A percentile compares a stretch with the other conserved stretches of the same genome.
phyloP scores from a whole-genome alignment of 1,139 yeast species.

The Geotrichum reessii region DNA sequence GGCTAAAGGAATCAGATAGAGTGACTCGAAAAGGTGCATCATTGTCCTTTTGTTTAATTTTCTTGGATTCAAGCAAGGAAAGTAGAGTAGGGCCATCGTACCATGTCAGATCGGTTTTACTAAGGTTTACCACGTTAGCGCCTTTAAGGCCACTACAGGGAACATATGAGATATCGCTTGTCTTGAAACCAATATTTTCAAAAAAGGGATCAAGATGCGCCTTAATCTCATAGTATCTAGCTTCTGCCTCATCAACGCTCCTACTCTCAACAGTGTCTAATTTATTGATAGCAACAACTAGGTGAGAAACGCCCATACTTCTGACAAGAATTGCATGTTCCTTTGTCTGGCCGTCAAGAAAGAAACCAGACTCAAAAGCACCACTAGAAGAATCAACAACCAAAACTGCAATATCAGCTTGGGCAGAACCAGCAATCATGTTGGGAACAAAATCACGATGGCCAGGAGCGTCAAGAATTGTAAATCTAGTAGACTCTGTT shows the following conservation, averaged over 20 bases:
- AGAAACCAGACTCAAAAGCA: conserved; percentile 87
- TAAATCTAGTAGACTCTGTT: conserved; percentile 58
- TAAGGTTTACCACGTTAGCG: conserved; percentile 57
- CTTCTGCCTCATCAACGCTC: conserved; percentile 35
- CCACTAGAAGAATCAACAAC: conserved; percentile 75
- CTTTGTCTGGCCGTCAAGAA: conserved; percentile 84
- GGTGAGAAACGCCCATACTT: conserved; percentile 68
- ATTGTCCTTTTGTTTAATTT: conserved; percentile 27
- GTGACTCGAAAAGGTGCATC: conserved; percentile 39
- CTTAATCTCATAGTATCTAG: conserved; percentile 58
- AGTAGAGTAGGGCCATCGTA: conserved; percentile 62
- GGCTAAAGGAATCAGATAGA: conserved; percentile 38
- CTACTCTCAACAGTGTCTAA: conserved; percentile 72
- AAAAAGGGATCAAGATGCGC: conserved; percentile 56
- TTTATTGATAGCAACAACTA: conserved; percentile 81
- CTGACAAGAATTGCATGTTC: conserved; percentile 86
- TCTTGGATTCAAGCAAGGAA: conserved; percentile 41
- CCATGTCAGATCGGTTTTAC: conserved; percentile 44
- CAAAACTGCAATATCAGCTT: conserved; percentile 63
- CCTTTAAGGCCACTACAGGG: conserved; percentile 89
- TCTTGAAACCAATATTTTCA: conserved; percentile 51
- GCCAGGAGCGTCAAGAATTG: conserved; percentile 97
- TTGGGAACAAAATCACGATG: conserved; percentile 97
- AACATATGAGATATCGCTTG: conserved; percentile 52
- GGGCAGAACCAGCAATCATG: conserved; percentile 96